Evolutionary conservation across 1,284 basidiomycete species (phyloP).

Genomic region (Leccinum angustisporum): DNA sequence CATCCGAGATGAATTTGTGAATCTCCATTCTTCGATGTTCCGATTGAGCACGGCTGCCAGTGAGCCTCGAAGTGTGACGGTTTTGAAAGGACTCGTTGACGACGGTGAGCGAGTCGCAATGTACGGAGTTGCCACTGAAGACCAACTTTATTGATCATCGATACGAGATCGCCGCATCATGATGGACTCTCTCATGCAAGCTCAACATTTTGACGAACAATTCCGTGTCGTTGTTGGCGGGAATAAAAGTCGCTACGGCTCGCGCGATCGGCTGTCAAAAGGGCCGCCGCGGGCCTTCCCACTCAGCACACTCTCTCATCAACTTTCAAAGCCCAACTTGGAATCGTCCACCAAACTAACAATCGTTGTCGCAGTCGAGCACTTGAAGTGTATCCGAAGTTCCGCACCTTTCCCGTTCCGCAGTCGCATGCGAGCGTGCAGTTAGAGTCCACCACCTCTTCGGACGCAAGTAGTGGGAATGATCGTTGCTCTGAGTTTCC

Average conservation of each 20-base stretch:
- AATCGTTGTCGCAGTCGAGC: background rate
- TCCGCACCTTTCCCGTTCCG: background rate
- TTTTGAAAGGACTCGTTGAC: background rate
- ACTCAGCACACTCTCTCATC: background rate
- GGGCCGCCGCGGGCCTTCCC: background rate
- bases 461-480: constrained; percentile 9
- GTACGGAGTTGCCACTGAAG: background rate
- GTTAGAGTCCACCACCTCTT: background rate
- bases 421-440: background rate
- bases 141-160: background rate
- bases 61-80: background rate
- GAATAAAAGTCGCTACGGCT: background rate
- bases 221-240: background rate
- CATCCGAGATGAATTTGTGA: constrained; percentile 20
- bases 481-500: constrained; percentile 23
- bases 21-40: constrained; percentile 15
- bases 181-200: background rate
- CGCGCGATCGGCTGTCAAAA: background rate
- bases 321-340: background rate
- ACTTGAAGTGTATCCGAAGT: background rate
- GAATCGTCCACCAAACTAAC: background rate
- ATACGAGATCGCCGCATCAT: background rate
- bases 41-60: background rate
- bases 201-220: background rate
- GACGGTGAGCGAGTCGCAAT: constrained; percentile 11